A percentile compares a stretch with the other conserved stretches of the same genome.
Conservation (phyloP, 2,329 filamentous ascomycete genomes). For the Graphium sp. region DNA sequence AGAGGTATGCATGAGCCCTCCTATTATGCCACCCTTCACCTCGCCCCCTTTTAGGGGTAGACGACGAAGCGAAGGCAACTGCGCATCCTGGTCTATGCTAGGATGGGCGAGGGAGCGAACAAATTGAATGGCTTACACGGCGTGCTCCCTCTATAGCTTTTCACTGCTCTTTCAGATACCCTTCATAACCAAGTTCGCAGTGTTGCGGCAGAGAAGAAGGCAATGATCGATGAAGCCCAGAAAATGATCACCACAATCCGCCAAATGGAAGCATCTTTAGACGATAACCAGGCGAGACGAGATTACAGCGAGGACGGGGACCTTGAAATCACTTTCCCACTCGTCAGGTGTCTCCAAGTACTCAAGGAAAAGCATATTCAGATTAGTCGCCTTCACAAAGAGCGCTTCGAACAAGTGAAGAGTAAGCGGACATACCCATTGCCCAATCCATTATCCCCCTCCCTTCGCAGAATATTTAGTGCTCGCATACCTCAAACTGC, state of each 20-base stretch:
- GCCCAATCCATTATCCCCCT: neutral
- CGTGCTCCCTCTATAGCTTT: conserved; percentile 53
- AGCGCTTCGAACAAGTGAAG: conserved; percentile 89
- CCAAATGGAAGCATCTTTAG: conserved; percentile 85
- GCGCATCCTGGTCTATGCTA: too few relatives aligned
- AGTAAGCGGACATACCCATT: conserved; percentile 36
- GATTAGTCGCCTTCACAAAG: conserved; percentile 67
- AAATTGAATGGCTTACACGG: conserved; percentile 2
- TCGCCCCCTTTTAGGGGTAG: neutral
- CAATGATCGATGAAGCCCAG: conserved; percentile 78
- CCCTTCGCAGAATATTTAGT: too few relatives aligned
- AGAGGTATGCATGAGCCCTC: conserved; percentile 54
- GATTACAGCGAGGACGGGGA: conserved; percentile 51
- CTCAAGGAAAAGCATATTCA: conserved; percentile 77
- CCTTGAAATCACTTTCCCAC: conserved; percentile 65
- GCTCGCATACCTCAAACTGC: too few relatives aligned
- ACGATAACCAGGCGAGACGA: conserved; percentile 51
- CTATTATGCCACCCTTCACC: conserved; percentile 5
- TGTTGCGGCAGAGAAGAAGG: conserved; percentile 77
- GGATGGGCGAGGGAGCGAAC: too few relatives aligned
- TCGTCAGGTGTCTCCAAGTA: conserved; percentile 60
- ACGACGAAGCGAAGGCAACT: too few relatives aligned
- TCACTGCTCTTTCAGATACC: conserved; percentile 79
- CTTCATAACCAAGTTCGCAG: conserved; percentile 76
- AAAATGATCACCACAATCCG: conserved; percentile 70